phyloP scores from a whole-genome alignment of 306 rosid species.

The Datisca glomerata region DNA sequence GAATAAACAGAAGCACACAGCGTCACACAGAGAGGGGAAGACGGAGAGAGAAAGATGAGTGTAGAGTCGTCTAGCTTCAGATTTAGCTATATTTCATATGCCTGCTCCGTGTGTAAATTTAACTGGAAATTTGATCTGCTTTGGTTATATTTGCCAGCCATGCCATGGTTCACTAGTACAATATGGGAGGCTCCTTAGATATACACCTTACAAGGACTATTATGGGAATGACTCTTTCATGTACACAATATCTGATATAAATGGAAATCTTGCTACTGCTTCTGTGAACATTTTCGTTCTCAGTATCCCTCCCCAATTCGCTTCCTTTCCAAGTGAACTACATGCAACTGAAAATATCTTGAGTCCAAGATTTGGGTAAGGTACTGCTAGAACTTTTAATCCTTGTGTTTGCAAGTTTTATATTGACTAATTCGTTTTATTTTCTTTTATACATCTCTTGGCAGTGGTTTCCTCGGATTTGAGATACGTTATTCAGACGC shows the following conservation, averaged over 20 bases:
- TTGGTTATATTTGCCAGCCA: conserved; percentile 35
- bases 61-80: too few relatives aligned
- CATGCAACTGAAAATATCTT: conserved; percentile 70
- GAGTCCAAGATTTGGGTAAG: conserved; percentile 70
- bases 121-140: background rate
- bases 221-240: conserved; percentile 62
- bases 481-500: conserved; percentile 64
- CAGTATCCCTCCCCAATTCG: conserved; percentile 68
- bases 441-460: conserved; percentile 7
- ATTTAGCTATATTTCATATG: background rate
- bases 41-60: too few relatives aligned
- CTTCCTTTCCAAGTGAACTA: conserved; percentile 57
- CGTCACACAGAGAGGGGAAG: too few relatives aligned
- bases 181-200: conserved; percentile 51
- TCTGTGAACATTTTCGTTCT: conserved; percentile 48
- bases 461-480: conserved; percentile 66
- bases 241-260: conserved; percentile 69
- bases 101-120: background rate
- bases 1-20: too few relatives aligned
- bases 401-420: background rate
- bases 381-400: conserved; percentile 1
- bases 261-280: conserved; percentile 65
- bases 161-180: conserved; percentile 59
- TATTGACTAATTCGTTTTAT: background rate
- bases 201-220: conserved; percentile 57